A percentile compares a stretch with the other conserved stretches of the same genome.
Evolutionary conservation across 306 rosid species (phyloP).

Genomic region (Quercus suber): DNA sequence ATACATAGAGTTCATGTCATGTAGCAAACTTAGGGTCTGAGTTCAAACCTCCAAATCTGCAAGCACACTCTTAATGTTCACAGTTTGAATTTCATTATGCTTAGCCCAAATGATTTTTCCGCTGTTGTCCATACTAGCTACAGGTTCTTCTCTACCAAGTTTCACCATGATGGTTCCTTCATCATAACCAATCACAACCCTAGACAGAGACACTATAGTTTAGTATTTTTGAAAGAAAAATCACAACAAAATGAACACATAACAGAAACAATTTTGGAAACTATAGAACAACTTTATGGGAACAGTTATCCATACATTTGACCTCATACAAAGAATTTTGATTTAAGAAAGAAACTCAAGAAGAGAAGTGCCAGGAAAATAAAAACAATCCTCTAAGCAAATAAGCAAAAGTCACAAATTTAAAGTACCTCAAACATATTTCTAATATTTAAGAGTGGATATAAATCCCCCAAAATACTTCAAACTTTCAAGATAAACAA

Average conservation of each 20-base stretch:
- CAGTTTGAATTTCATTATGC: conserved; percentile 98
- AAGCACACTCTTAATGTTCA: conserved; percentile 90
- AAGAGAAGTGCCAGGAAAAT: background rate
- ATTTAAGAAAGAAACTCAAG: background rate
- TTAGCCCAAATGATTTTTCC: conserved; percentile 98
- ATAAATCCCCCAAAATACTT: background rate
- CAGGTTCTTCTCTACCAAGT: conserved; percentile 98
- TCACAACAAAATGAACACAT: background rate
- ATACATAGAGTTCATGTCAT: background rate
- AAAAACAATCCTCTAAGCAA: background rate
- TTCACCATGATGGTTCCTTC: conserved; percentile 99
- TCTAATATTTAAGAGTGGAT: background rate
- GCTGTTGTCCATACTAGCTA: conserved; percentile 97
- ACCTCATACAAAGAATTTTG: background rate
- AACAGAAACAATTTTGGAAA: background rate
- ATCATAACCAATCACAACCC: conserved; percentile 98
- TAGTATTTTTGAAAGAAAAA: background rate
- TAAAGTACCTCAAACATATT: conserved; percentile 7
- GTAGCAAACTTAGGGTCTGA: conserved; percentile 8
- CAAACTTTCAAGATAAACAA: background rate
- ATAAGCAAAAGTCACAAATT: background rate
- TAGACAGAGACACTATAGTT: conserved; percentile 18
- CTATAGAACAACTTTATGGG: background rate
- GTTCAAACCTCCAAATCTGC: conserved; percentile 83
- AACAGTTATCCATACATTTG: background rate